These are phyloP conservation scores for Perilla frutescens DNA, from an alignment of 257 asterid genomes.

Conservation along the genomic window DNA sequence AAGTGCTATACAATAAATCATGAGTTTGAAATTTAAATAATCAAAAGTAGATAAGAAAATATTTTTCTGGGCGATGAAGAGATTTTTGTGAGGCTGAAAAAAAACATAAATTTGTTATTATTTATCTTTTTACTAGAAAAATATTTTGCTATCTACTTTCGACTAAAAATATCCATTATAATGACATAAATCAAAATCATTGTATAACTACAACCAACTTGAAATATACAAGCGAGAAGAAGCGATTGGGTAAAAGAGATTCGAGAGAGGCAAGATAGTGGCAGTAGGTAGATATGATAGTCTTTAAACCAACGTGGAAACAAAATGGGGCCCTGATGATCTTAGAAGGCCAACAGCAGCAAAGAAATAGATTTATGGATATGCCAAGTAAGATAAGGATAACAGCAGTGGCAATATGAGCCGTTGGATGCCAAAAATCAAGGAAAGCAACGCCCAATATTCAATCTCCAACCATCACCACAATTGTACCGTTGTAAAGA, in stretches of 20 bases:
- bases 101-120: too few species aligned
- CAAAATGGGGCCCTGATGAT: conserved; percentile 40
- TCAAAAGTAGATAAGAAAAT: too few species aligned
- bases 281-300: neutral
- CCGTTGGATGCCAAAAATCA: conserved; percentile 61
- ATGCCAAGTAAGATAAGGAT: conserved; percentile 71
- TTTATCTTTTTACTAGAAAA: too few species aligned
- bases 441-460: conserved; percentile 36
- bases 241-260: neutral
- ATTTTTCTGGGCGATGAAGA: too few species aligned
- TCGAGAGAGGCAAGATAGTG: neutral
- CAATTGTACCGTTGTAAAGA: conserved; percentile 37
- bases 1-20: too few species aligned
- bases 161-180: too few species aligned
- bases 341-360: conserved; percentile 61
- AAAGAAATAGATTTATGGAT: conserved; percentile 63
- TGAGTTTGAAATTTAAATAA: too few species aligned
- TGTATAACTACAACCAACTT: neutral
- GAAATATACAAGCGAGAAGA: neutral
- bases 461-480: conserved; percentile 56
- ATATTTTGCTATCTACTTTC: too few species aligned
- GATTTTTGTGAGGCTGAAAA: too few species aligned
- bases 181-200: too few species aligned
- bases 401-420: conserved; percentile 48
- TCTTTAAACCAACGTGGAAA: conserved; percentile 29